Conservation (phyloP, 495 filamentous ascomycete species). For the Ascobolus immersus region DNA sequence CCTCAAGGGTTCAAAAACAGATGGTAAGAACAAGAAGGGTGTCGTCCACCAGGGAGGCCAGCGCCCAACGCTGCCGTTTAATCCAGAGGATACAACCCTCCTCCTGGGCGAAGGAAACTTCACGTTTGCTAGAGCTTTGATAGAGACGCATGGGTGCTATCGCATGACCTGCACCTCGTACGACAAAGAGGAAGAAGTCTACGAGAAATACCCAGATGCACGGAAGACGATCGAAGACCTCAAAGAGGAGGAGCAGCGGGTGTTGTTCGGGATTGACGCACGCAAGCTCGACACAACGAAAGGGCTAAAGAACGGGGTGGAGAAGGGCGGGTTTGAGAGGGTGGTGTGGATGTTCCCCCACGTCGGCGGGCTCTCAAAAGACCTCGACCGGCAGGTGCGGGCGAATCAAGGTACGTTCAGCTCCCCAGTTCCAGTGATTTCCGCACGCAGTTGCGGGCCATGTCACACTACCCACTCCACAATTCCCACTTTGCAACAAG, state of each 20-base stretch:
- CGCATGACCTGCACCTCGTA: slow-evolving; percentile 34
- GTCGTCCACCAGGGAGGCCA: too few relatives aligned
- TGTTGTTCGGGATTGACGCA: slow-evolving; percentile 52
- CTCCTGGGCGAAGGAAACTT: slow-evolving; percentile 88
- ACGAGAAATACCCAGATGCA: slow-evolving; percentile 54
- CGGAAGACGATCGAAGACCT: slow-evolving; percentile 32
- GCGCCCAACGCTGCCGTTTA: too few relatives aligned
- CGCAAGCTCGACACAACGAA: slow-evolving; percentile 27
- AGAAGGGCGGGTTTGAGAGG: slow-evolving; percentile 33
- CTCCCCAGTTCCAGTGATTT: too few relatives aligned
- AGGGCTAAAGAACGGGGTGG: slow-evolving; percentile 11
- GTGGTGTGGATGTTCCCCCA: slow-evolving; percentile 95
- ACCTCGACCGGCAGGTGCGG: slow-evolving; percentile 82
- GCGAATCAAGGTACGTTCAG: slow-evolving; percentile 42
- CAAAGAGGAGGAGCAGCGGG: slow-evolving; percentile 19
- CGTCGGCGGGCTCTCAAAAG: slow-evolving; percentile 67
- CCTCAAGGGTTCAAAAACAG: too few relatives aligned
- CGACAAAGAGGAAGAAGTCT: slow-evolving; percentile 26
- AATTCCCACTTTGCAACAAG: too few relatives aligned
- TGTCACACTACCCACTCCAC: too few relatives aligned
- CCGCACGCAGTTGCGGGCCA: too few relatives aligned
- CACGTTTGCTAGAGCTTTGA: slow-evolving; percentile 57
- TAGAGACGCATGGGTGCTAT: slow-evolving; percentile 41
- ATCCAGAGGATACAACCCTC: too few relatives aligned
- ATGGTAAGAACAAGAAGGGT: too few relatives aligned